Conservation (phyloP, 1,284 basidiomycete species). For the Moesziomyces aphidis region DNA sequence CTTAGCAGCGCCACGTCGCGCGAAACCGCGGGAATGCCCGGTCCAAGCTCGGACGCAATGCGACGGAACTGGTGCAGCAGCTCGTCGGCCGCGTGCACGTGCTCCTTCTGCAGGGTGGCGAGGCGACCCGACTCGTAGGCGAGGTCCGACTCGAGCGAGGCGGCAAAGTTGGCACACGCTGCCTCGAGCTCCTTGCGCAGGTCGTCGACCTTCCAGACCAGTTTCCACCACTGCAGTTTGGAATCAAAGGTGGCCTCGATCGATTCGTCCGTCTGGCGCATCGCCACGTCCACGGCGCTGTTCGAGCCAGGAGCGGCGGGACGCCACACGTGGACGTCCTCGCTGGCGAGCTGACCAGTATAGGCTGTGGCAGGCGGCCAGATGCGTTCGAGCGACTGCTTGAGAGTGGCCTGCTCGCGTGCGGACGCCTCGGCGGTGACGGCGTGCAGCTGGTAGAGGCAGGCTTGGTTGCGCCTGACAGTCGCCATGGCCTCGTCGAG, state of each 20-base stretch:
- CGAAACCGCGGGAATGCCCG: constrained; percentile 9
- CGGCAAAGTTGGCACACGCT: constrained; percentile 53
- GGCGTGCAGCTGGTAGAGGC: constrained; percentile 26
- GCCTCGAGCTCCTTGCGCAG: constrained; percentile 54
- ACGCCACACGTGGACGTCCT: constrained; percentile 34
- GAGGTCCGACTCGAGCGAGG: constrained; percentile 47
- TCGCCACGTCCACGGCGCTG: constrained; percentile 32
- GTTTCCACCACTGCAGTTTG: constrained; percentile 62
- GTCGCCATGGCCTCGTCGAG: constrained; percentile 38
- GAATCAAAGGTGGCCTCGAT: constrained; percentile 49
- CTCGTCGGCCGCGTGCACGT: constrained; percentile 21
- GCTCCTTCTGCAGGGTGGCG: constrained; percentile 30
- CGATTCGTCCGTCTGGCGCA: constrained; percentile 25
- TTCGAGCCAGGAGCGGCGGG: constrained; percentile 21
- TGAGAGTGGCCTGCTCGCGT: constrained; percentile 16
- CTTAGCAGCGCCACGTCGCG: constrained; percentile 40
- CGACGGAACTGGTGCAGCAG: constrained; percentile 33
- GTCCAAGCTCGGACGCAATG: constrained; percentile 15
- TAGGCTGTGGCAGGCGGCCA: constrained; percentile 34
- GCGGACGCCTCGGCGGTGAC: constrained; percentile 18
- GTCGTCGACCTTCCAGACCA: constrained; percentile 61
- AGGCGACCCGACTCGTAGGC: constrained; percentile 56
- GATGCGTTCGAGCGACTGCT: constrained; percentile 34
- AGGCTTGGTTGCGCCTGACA: constrained; percentile 14
- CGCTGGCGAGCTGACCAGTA: constrained; percentile 23